Evolutionary conservation across 2,329 filamentous ascomycete species (phyloP).

Genomic region (Trichoderma gracile): DNA sequence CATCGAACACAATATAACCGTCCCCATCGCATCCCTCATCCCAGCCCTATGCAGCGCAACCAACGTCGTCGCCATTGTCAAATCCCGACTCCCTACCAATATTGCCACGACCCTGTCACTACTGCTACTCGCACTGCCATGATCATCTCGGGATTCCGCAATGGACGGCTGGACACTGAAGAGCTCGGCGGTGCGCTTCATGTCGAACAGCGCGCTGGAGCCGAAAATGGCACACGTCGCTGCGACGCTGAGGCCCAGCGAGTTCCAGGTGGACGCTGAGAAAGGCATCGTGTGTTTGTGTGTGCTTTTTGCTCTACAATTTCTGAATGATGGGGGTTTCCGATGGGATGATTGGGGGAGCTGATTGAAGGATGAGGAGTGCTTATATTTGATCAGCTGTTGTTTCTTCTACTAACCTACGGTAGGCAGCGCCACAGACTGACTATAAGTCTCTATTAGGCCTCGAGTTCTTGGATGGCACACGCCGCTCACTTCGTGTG

Average conservation of each 20-base stretch:
- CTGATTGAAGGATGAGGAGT: not conserved
- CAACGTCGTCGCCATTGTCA: slow-evolving; percentile 26
- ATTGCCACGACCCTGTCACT: not conserved
- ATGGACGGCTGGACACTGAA: slow-evolving; percentile 25
- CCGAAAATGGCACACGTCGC: slow-evolving; percentile 28
- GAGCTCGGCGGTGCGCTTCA: slow-evolving; percentile 24
- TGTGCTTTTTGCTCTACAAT: too few relatives aligned
- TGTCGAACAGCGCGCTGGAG: slow-evolving; percentile 23
- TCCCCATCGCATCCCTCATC: slow-evolving; percentile 27
- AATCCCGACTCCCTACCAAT: slow-evolving; percentile 27
- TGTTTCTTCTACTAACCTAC: not conserved
- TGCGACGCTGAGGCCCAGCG: slow-evolving; percentile 30
- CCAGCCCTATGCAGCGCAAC: slow-evolving; percentile 22
- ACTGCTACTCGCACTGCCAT: too few relatives aligned
- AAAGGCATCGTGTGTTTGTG: not conserved
- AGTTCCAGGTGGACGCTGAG: slow-evolving; percentile 28
- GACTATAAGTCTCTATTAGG: too few relatives aligned
- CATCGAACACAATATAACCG: slow-evolving; percentile 29
- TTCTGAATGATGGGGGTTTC: not conserved
- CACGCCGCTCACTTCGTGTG: not conserved
- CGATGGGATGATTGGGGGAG: not conserved
- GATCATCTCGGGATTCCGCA: too few relatives aligned
- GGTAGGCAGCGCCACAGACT: not conserved
- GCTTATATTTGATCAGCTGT: not conserved
- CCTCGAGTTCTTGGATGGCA: not conserved